These are phyloP conservation scores for Castanea sativa DNA, from an alignment of 306 rosid genomes.

Conservation along the genomic window DNA sequence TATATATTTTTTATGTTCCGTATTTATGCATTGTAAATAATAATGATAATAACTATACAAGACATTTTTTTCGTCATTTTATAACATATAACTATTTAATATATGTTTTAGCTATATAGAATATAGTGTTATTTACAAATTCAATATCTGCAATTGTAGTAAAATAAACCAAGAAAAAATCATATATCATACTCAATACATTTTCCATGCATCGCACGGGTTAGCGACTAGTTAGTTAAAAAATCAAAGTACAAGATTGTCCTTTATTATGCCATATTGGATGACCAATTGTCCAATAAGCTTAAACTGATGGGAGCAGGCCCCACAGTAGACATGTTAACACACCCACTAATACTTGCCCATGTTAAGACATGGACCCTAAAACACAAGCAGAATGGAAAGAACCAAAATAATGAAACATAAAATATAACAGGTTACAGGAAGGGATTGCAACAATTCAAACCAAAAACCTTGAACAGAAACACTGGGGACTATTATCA, in stretches of 20 bases:
- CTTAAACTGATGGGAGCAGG: not conserved
- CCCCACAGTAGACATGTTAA: not conserved
- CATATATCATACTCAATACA: no score
- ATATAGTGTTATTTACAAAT: no score
- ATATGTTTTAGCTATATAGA: no score
- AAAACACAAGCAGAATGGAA: not conserved
- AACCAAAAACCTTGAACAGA: not conserved
- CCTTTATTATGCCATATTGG: not conserved
- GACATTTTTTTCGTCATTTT: no score
- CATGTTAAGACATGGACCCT: not conserved
- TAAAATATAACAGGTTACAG: not conserved
- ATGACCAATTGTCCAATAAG: not conserved
- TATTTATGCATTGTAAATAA: no score
- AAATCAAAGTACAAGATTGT: not conserved
- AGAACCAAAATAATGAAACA: not conserved
- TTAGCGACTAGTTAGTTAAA: not conserved
- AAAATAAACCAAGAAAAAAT: no score
- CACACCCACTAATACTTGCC: not conserved
- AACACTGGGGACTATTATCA: not conserved
- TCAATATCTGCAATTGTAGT: no score
- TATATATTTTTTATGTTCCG: no score
- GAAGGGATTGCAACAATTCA: not conserved
- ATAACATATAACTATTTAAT: no score
- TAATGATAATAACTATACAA: no score
- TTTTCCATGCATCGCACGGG: no score